Base-by-base conservation (phyloP, 169 alveolate genomes). In the Plasmodium gaboni region DNA sequence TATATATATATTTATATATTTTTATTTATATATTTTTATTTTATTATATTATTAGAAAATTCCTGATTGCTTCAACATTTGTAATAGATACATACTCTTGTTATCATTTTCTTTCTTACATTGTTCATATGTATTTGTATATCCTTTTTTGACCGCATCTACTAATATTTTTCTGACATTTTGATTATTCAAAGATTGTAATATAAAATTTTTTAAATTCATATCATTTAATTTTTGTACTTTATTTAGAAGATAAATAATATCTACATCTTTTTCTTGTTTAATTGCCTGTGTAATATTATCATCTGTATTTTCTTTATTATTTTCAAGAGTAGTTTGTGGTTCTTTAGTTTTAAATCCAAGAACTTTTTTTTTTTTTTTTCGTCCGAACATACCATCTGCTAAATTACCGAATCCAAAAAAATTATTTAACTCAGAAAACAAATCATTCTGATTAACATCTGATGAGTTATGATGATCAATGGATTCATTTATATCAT, bases 81-180 rank as follows among this genome's bases (percentile, higher is more conserved):
- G 92, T 4, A 85, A 63, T 15, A 85, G 42, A 69, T 85, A 85
- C 87, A 85, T 85, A 17, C 92, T 53, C 46, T 85, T 85, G 38
- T 85, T 85, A 63, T 85, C 92, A 42, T 73, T 73, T 64, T 85
- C 51, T 67, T 71, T 19, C 44, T 64, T 72, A 57, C 92, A 85
- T 15, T 55, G 44, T 8, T 85, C 92, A 38, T 70, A 64, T 2
- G 87, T 63, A 53, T 73, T 85, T 32, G 57, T 55, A 73, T 85
- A 85, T 5, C 92, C 92, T n/a, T 85, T 85, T 64, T 85, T 85
- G 38, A 85, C 38, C 4, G 92, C 92, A 51, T 85, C 92, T 7
- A 85, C 68, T 26, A 85, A 60, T 8, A 85, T 85, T 28, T 64
- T 85, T 24, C 92, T 53, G 4, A 85, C 44, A 64, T 46, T 85